Evolutionary conservation across 2,329 filamentous ascomycete genomes (phyloP).

Genomic region (Claviceps purpurea): DNA sequence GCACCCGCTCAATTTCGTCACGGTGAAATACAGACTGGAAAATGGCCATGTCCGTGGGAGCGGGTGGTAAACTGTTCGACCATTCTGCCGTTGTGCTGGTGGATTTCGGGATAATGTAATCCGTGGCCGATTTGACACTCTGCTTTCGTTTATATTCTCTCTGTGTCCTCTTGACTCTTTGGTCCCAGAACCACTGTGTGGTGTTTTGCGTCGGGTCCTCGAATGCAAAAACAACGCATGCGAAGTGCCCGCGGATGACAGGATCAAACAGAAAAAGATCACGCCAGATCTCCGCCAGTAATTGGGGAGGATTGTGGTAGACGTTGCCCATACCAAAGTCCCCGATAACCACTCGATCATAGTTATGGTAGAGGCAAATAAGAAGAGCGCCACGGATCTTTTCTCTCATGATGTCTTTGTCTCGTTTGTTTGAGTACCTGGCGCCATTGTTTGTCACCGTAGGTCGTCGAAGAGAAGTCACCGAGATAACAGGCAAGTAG

Average conservation of each 20-base stretch:
- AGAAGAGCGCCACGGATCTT: constrained; percentile 59
- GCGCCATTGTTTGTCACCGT: constrained; percentile 56
- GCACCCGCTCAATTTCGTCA: constrained; percentile 34
- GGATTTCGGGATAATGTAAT: constrained; percentile 11
- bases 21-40: constrained; percentile 39
- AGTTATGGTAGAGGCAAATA: constrained; percentile 51
- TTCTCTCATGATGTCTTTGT: constrained; percentile 57
- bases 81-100: constrained; percentile 11
- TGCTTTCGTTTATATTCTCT: constrained; percentile 16
- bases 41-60: constrained; percentile 34
- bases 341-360: constrained; percentile 45
- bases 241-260: constrained; percentile 47
- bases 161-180: constrained; percentile 38
- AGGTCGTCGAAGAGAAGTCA: constrained; percentile 58
- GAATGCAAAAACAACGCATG: constrained; percentile 50
- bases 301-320: constrained; percentile 50
- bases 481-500: constrained; percentile 56
- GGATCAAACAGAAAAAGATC: constrained; percentile 50
- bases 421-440: constrained; percentile 58
- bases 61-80: constrained; percentile 1
- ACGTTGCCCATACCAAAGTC: constrained; percentile 53
- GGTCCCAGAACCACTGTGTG: constrained; percentile 37
- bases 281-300: constrained; percentile 52
- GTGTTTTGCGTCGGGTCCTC: constrained; percentile 44
- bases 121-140: constrained; percentile 18